Evolutionary conservation across 768 basidiomycete genomes (phyloP).

Genomic region (Kwoniella bestiolae): DNA sequence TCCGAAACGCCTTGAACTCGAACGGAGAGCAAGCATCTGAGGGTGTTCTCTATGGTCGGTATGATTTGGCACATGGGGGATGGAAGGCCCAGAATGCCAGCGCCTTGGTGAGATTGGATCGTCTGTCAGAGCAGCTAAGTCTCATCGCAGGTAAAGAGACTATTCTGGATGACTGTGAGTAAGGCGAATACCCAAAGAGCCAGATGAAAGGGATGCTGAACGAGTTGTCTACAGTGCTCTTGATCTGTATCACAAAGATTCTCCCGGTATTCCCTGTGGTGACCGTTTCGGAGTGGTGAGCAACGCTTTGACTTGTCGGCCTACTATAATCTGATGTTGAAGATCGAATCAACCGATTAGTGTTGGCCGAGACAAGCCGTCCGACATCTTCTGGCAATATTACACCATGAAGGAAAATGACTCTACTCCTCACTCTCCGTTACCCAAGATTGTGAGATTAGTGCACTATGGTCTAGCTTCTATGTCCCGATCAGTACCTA

Average conservation of each 20-base stretch:
- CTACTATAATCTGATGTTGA: not conserved
- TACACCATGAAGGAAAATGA: constrained; percentile 6
- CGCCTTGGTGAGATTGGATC: constrained; percentile 3
- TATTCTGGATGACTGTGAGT: constrained; percentile 4
- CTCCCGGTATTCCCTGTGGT: constrained; percentile 5
- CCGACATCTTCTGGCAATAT: not conserved
- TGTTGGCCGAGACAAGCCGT: not conserved
- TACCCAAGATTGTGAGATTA: constrained; percentile 5
- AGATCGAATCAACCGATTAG: not conserved
- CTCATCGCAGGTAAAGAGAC: constrained; percentile 1
- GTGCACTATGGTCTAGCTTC: constrained; percentile 6
- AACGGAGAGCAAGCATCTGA: not conserved
- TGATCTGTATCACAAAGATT: constrained; percentile 5
- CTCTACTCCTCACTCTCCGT: constrained; percentile 3
- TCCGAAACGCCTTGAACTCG: not conserved
- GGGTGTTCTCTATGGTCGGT: constrained; percentile 4
- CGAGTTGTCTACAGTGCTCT: not conserved
- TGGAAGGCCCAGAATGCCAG: constrained; percentile 2
- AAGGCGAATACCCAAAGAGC: not conserved
- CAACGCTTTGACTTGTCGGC: not conserved
- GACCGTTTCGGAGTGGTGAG: constrained; percentile 2
- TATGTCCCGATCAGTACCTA: constrained; percentile 3
- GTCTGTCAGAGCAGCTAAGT: constrained; percentile 5
- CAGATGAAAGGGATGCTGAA: not conserved
- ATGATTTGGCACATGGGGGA: not conserved